phyloP scores from a whole-genome alignment of 1,284 basidiomycete genomes.

The Rugiboletus extremiorientalis region DNA sequence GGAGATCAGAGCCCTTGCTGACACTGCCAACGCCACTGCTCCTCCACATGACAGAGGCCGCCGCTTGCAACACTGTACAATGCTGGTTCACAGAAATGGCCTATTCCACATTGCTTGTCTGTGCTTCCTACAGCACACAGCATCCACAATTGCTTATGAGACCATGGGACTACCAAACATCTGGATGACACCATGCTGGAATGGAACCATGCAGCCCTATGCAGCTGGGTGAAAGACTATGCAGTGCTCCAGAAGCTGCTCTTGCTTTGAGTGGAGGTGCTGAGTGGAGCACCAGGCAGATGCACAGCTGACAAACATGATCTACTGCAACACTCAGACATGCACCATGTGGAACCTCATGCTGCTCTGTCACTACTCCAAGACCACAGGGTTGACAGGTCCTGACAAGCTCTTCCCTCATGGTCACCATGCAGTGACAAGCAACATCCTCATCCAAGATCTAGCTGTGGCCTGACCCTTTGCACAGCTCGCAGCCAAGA shows the following conservation, averaged over 20 bases:
- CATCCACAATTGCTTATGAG: too few relatives aligned
- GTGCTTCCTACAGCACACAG: too few relatives aligned
- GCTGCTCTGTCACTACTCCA: constrained; percentile 30
- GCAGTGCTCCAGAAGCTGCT: constrained; percentile 12
- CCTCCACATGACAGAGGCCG: too few relatives aligned
- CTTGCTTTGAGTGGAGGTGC: constrained; percentile 15
- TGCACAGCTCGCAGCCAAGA: constrained; percentile 27
- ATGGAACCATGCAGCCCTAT: too few relatives aligned
- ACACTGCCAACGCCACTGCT: too few relatives aligned
- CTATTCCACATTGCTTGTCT: too few relatives aligned
- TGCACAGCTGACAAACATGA: constrained; percentile 27
- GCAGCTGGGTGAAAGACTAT: constrained; percentile 21
- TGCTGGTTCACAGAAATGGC: too few relatives aligned
- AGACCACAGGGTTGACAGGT: constrained; percentile 17
- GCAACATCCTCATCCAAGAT: constrained; percentile 30
- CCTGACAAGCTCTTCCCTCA: constrained; percentile 34
- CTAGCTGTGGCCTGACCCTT: too few relatives aligned
- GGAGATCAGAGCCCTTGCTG: too few relatives aligned
- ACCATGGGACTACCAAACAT: too few relatives aligned
- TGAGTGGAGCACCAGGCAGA: constrained; percentile 19
- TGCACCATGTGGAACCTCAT: constrained; percentile 14
- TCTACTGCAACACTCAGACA: constrained; percentile 12
- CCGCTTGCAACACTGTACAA: too few relatives aligned
- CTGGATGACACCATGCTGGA: too few relatives aligned
- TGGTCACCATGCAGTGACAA: constrained; percentile 19